Evolutionary conservation across 1,284 basidiomycete species (phyloP), one percentile per base, ranked within the genome.

Genomic region (Flammula alnicola): DNA sequence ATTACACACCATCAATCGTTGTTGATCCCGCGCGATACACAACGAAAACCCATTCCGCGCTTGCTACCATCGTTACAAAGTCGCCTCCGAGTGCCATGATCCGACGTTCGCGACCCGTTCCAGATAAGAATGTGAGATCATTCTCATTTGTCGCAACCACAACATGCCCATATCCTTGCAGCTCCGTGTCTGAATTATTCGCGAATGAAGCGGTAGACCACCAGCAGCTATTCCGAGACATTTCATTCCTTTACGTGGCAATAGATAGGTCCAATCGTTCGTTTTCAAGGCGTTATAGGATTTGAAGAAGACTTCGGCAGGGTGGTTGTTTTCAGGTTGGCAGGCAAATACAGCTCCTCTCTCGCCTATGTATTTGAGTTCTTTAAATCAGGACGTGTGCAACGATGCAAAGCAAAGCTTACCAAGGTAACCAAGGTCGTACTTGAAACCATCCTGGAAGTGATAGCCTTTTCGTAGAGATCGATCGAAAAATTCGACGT

Each of bases 401-500:
- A 43, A 43, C 43, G 30, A 42, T 29, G 14, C n/a, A 49, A 41
- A 46, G 19, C 10, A 7, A 36, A 25, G 38, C 47, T 56, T 71
- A 84, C 94, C 95, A 11, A 99, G 77, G 47, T 89, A 86, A 1
- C 90, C 96, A 46, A 96, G 73, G 40, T 87, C 76, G 68, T 90
- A 96, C 64, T 90, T 91, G 65, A 83, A 83, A 58, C 86, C 81
- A 68, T 98, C 95, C 4, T 86, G 89, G 72, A 99, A 97, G 64
- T 95, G 91, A 64, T 90, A 92, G 25, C 89, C 87, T 56, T 88
- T 84, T 35, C 92, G 80, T 12, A 85, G 74, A 4, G 88, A 86
- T 36, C 84, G 83, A 70, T 99, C 95, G 69, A 96, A 94, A 61
- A 98, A 98, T 58, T 97, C 93, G 56, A 99, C 88, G 54, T 91